phyloP scores from a whole-genome alignment of 2,329 filamentous ascomycete species.

The Aspergillus sojae region DNA sequence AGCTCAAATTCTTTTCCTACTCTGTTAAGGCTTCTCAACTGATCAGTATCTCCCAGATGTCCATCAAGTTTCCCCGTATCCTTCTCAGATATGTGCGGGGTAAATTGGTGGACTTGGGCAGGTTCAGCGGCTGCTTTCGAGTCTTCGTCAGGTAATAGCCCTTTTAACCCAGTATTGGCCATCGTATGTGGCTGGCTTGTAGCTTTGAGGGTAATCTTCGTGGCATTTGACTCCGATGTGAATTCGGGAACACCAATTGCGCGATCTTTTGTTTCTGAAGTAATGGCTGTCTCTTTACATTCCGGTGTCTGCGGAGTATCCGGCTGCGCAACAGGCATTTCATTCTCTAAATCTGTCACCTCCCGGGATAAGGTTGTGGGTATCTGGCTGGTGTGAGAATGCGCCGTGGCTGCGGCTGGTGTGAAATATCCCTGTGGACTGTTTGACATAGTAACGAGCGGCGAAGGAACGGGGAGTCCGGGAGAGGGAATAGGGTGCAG shows the following conservation, averaged over 20 bases:
- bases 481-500: conserved; percentile 43
- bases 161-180: neutral
- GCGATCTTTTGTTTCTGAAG: neutral
- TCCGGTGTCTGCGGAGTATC: neutral
- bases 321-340: neutral
- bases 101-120: neutral
- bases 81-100: no score
- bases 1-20: neutral
- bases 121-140: neutral
- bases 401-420: conserved; percentile 15
- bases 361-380: conserved; percentile 4
- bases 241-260: neutral
- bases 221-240: neutral
- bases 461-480: conserved; percentile 43
- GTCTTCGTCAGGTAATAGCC: neutral
- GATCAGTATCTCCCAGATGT: neutral
- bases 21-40: neutral
- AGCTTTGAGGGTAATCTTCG: neutral
- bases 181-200: no score
- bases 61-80: no score
- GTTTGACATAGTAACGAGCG: conserved; percentile 33
- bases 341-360: conserved; percentile 1
- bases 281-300: neutral
- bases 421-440: conserved; percentile 36
- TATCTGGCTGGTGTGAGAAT: conserved; percentile 12